These are phyloP conservation scores for Metschnikowia proteae DNA, from an alignment of 805 yeast species.

Conservation along the genomic window DNA sequence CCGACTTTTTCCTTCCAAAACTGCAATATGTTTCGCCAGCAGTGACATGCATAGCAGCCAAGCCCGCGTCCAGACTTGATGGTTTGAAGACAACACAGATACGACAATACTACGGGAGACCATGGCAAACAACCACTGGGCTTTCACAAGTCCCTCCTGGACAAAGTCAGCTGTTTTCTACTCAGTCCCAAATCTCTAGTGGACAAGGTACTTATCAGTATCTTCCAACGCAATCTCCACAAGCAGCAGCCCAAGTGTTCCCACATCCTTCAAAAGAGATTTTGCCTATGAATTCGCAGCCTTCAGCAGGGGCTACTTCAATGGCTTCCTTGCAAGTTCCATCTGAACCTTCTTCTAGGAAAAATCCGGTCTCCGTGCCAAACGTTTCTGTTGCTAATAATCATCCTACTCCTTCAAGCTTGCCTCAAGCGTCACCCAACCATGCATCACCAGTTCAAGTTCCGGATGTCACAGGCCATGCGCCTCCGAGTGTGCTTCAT, in stretches of 20 bases:
- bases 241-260: background rate
- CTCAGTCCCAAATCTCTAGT: background rate
- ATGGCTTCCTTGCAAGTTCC: background rate
- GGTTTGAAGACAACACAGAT: background rate
- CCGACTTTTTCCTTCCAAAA: constrained; percentile 2
- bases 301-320: background rate
- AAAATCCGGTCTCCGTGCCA: background rate
- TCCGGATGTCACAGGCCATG: background rate
- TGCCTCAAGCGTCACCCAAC: background rate
- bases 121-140: background rate
- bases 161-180: background rate
- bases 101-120: background rate
- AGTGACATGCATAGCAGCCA: background rate
- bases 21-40: background rate
- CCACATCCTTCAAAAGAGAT: too few species aligned
- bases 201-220: background rate
- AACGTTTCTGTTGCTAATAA: background rate
- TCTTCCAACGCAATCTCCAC: background rate
- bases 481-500: background rate
- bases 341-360: background rate
- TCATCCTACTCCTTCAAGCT: background rate
- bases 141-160: background rate
- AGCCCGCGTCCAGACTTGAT: background rate
- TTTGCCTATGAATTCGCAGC: background rate
- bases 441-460: background rate